Base-by-base conservation (phyloP, 257 asterid genomes). In the Gardenia jasminoides region DNA sequence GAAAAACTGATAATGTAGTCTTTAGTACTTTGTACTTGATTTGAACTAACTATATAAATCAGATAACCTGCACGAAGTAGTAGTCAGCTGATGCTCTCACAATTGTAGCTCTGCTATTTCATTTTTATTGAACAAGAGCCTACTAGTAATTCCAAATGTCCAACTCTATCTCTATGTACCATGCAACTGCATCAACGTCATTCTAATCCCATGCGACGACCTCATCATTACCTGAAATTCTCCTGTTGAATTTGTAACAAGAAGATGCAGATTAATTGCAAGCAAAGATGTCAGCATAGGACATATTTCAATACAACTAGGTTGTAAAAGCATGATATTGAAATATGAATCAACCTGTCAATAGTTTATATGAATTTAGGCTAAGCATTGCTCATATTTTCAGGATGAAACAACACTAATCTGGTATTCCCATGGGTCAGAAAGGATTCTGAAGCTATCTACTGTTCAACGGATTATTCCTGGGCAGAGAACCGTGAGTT, bases 401-500 rank as follows among this genome's bases (percentile, higher is more conserved):
- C 93, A 95, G 99, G 99, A 95, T 78, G 98, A 91, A 88, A 88
- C 96, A 80, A 87, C 97, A 19, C 84, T 95, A 82, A 85, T 90
- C 79, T 93, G 99, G 99, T 89, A 87, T 79, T 95, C 98, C 3
- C 95, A 85, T 86, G 97, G 94, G 84, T 70, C 90, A 76, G 99
- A 95, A 86, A 95, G 93, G 90, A 88, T 85, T 83, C 88, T 95
- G 87, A 89, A 83, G 78, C 85, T 95, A 89, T 86, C 97, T 78
- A 78, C 90, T 82, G 98, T 95, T 83, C 75, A 92, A 80, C 89
- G 94, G 69, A 90, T 95, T 85, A 84, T 90, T 82, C 98, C 97
- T 68, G 99, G 98, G 82, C 99, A 95, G 86, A 92, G 99, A 92
- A 93, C 99, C 47, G 99, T 95, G 89, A 90, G 99, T 92, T 84